Percentiles rank a stretch among this genome's conserved stretches.
These are phyloP conservation scores for Extremus antarcticus DNA, from an alignment of 495 filamentous ascomycete genomes.

Conservation along the genomic window DNA sequence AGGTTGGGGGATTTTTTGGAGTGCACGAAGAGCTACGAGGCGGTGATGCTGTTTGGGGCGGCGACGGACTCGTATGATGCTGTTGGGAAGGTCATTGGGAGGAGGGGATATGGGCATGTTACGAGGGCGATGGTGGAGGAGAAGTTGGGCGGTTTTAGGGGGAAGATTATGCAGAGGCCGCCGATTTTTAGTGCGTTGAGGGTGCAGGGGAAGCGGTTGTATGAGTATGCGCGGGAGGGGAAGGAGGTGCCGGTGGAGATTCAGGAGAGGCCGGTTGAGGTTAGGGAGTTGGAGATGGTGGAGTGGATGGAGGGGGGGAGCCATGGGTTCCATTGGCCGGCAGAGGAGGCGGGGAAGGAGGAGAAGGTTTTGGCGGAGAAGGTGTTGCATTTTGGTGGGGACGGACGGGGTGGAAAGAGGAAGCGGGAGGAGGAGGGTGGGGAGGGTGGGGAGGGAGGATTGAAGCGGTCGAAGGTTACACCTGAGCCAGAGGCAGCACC, in stretches of 20 bases:
- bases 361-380: constrained; percentile 65
- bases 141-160: constrained; percentile 63
- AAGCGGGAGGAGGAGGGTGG: constrained; percentile 8
- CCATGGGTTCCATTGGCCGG: constrained; percentile 61
- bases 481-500: background rate
- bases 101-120: constrained; percentile 62
- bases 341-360: constrained; percentile 57
- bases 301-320: constrained; percentile 82
- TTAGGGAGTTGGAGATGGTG: constrained; percentile 61
- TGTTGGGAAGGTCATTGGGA: constrained; percentile 66
- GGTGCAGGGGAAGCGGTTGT: constrained; percentile 81
- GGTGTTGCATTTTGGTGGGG: constrained; percentile 31
- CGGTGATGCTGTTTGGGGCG: constrained; percentile 78
- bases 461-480: constrained; percentile 3
- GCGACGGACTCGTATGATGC: constrained; percentile 88
- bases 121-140: constrained; percentile 69
- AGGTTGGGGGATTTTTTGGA: constrained; percentile 59
- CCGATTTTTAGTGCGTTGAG: constrained; percentile 87
- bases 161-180: constrained; percentile 81
- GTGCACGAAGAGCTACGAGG: constrained; percentile 89
- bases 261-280: constrained; percentile 63
- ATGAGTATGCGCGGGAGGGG: constrained; percentile 90
- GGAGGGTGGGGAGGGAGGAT: background rate
- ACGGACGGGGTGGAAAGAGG: constrained; percentile 5
- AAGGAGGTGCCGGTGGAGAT: constrained; percentile 76